Base-by-base conservation (phyloP, 2,329 filamentous ascomycete species). In the Colletotrichum musicola region DNA sequence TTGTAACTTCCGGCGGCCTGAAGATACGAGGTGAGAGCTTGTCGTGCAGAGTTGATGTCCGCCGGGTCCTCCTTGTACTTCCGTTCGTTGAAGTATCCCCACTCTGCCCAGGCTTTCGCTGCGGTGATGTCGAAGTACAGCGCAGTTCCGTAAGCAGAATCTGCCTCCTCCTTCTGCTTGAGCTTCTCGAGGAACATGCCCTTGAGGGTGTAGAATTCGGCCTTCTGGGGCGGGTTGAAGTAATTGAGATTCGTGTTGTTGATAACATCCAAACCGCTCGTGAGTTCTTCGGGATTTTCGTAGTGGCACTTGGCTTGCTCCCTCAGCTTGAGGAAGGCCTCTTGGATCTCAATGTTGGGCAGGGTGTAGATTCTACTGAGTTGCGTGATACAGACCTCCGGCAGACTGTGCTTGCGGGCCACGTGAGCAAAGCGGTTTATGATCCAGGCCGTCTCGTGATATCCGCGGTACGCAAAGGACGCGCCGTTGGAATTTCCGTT, bases 201-300 rank as follows among this genome's bases (percentile, higher is more conserved):
- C 86, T 99, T 99, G 62, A 99, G 88, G 0, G 96, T 99, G 84
- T 98, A 99, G 81, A 99, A 99, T 79, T 99, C 96, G 9, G 96
- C 96, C 81, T 99, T 99, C 79, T 99, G 96, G 75, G 95, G 92
- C 3, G 92, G 88, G 70, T 94, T 97, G 80, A 99, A 99, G 83
- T 99, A 99, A 79, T 97, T 98, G 65, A 99, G 89, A 75, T 99
- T 99, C 42, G 96, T 99, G 74, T 99, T 99, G 81, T 99, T 99
- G 79, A 99, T 99, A 3, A 99, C 96, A 76, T 99, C 96, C 72
- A 99, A 79, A 1, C 96, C 96, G 76, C 91, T 97, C 61, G 91
- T 95, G 62, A 99, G 88, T 81, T 99, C 96, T 44, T 93, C 92
- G 0, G 92, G 90, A 75, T 98, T 98, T 81, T 98, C 95, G 79